phyloP scores from a whole-genome alignment of 2,329 filamentous ascomycete species.

The Nemania serpens region DNA sequence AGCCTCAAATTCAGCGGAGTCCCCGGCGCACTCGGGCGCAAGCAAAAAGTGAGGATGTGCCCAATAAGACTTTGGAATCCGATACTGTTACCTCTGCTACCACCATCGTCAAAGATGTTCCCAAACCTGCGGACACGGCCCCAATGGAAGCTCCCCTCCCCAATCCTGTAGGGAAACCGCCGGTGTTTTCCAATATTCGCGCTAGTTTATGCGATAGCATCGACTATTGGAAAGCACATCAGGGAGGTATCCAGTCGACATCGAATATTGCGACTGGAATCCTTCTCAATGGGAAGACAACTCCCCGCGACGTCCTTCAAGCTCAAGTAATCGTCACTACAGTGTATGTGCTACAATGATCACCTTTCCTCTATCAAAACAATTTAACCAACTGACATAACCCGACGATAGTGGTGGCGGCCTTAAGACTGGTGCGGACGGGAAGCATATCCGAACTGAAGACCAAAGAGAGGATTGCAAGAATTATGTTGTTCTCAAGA shows the following conservation, averaged over 20 bases:
- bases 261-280: slow-evolving; percentile 58
- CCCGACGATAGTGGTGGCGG: slow-evolving; percentile 29
- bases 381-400: not conserved
- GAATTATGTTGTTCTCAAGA: slow-evolving; percentile 47
- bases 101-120: not conserved
- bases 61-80: too few species aligned
- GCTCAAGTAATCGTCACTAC: slow-evolving; percentile 67
- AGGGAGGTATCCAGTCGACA: slow-evolving; percentile 61
- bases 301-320: slow-evolving; percentile 61
- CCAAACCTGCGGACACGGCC: not conserved
- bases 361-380: not conserved
- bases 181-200: slow-evolving; percentile 61
- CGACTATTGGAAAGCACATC: slow-evolving; percentile 64
- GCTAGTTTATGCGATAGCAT: slow-evolving; percentile 67
- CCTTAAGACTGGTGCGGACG: slow-evolving; percentile 41
- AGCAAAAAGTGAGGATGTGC: not conserved
- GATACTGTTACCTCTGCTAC: too few species aligned
- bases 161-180: slow-evolving; percentile 41
- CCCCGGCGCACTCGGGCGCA: not conserved
- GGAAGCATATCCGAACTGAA: slow-evolving; percentile 51
- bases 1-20: too few species aligned
- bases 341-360: slow-evolving; percentile 51
- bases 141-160: not conserved
- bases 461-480: slow-evolving; percentile 51
- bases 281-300: slow-evolving; percentile 61